Base-by-base conservation (phyloP, 345 rosid genomes). In the Brassica cretica region DNA sequence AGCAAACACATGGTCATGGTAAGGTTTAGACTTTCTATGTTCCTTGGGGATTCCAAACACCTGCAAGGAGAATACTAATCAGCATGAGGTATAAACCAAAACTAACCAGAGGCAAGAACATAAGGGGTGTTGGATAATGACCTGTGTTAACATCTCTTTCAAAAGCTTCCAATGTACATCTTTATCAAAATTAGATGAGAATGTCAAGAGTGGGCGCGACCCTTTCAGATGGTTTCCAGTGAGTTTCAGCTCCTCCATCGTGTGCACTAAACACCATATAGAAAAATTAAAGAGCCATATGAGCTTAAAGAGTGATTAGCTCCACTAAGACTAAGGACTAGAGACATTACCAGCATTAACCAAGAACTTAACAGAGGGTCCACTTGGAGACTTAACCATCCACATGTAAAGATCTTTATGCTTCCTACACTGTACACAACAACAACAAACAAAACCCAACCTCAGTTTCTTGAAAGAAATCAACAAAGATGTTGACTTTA, bases 211-310 rank as follows among this genome's bases (percentile, higher is more conserved):
- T 15, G 98, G 98, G 0, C 98, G 87, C 5, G 99, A 95, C 6
- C 91, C 97, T 83, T 82, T 88, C 75, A 95, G 83, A 85, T 95
- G 98, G 70, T 95, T 93, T 70, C 99, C 98, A 58, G 99, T 95
- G 16, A 95, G 96, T 84, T 93, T 95, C 75, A 95, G 76, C 85
- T 93, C 97, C 81, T 91, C 98, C 98, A 95, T 93, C 11, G 97
- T 90, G 82, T 96, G 99, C 30, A 27, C 30, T 27, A 0, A 27
- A 27, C 44, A 89, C 24, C 53, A 78, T 6, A 27, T 9, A 55
- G 25, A 10, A 62, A 9, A 56, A 61, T 0, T n/a, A n/a, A 49
- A 24, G 3, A 37, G 3, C 9, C 41, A 60, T 49, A 49, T 5
- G 58, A 74, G 79, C 24, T 19, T 1, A 78, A 44, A 53, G n/a